Evolutionary conservation across 106 monocot species (phyloP).

Genomic region (Dioscorea zingiberensis): DNA sequence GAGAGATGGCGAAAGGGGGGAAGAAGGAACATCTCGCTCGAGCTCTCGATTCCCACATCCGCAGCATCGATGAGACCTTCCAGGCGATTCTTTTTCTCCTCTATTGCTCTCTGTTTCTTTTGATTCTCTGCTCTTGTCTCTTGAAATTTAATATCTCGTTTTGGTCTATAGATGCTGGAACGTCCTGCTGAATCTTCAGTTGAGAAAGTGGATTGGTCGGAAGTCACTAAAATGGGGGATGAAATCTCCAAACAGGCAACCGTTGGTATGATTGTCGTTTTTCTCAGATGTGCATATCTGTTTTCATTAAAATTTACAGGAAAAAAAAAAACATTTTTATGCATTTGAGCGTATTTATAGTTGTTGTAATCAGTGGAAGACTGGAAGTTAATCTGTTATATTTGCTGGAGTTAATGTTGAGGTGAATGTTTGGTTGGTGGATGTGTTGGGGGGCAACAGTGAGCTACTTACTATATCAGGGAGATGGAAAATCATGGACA

Average conservation of each 20-base stretch:
- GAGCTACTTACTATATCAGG: neutral
- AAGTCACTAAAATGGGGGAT: constrained; percentile 47
- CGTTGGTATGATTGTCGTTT: constrained; percentile 17
- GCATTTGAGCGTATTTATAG: neutral
- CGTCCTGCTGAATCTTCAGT: constrained; percentile 27
- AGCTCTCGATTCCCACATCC: constrained; percentile 15
- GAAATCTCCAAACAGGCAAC: constrained; percentile 65
- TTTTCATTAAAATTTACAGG: neutral
- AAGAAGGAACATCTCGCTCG: constrained; percentile 8
- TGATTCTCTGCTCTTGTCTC: neutral
- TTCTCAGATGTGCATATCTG: neutral
- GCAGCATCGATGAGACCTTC: constrained; percentile 26
- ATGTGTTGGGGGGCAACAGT: no score
- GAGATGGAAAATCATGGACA: neutral
- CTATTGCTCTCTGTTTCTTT: neutral
- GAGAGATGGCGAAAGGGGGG: constrained; percentile 19
- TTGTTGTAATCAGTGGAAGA: neutral
- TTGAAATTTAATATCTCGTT: neutral
- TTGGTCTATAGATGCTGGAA: constrained; percentile 36
- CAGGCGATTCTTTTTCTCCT: constrained; percentile 7
- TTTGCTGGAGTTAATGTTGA: neutral
- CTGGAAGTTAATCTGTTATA: neutral
- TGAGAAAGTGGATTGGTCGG: constrained; percentile 46
- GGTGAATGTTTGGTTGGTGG: no score
- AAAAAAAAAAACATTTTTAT: neutral